Conservation (phyloP, 306 rosid species). For the Neltuma alba region DNA sequence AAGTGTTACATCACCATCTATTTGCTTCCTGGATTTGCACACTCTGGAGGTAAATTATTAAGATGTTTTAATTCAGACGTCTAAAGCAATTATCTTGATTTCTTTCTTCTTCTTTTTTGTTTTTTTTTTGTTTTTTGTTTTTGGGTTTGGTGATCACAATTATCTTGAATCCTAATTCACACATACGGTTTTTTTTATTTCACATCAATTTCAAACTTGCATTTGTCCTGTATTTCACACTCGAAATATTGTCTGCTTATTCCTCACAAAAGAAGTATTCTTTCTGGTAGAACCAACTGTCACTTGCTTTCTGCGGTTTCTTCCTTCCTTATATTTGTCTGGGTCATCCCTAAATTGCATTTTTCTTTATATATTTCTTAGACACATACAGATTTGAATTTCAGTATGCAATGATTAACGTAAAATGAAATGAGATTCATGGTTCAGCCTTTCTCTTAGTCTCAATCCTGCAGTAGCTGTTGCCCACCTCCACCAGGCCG, state of each 20-base stretch:
- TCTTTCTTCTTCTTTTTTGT: too few species aligned
- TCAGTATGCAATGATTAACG: conserved; percentile 23
- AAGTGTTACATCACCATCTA: conserved; percentile 71
- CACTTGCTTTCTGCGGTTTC: neutral
- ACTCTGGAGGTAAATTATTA: conserved; percentile 71
- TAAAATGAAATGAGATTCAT: conserved; percentile 24
- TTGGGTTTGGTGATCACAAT: too few species aligned
- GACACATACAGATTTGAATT: conserved; percentile 13
- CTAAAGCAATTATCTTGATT: conserved; percentile 25
- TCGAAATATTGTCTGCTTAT: neutral
- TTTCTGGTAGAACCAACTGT: conserved; percentile 18
- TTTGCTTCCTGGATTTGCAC: conserved; percentile 90
- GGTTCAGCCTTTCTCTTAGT: conserved; percentile 12
- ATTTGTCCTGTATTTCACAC: neutral
- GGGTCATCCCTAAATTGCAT: neutral
- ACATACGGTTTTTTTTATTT: neutral
- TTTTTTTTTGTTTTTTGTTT: too few species aligned
- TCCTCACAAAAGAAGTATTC: conserved; percentile 16
- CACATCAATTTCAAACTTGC: conserved; percentile 4
- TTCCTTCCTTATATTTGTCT: neutral
- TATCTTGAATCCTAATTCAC: too few species aligned
- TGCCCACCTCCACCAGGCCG: conserved; percentile 7
- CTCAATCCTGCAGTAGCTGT: conserved; percentile 6
- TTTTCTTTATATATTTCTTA: conserved; percentile 14
- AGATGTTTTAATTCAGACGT: conserved; percentile 17